Evolutionary conservation across 1,139 yeast species (phyloP), one percentile per base, ranked within the genome.

Genomic region (Petasospora rhodanensis): DNA sequence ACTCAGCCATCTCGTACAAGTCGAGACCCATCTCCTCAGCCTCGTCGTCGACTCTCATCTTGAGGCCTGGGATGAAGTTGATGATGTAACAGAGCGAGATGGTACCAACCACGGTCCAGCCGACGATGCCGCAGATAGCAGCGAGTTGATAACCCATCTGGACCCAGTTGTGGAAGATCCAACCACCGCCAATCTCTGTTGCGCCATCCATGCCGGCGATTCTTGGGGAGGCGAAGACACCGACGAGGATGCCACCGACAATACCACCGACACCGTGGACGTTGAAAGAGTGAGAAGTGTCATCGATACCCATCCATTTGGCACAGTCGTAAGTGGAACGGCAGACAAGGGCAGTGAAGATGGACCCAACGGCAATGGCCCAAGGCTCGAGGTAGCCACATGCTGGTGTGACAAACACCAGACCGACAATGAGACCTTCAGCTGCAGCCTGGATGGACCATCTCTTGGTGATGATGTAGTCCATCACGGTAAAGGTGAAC

Each of bases 81-180:
- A 70, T 64, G 20, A 66, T 38, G 36, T 62, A 62, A 34, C 70
- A 61, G 34, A 70, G 56, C 2, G 59, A 45, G 32, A 63, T 50
- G 2, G 76, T 64, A 32, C 62, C 61, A 22, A 58, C 59, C 18
- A 55, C 51, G 2, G 74, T 60, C 73, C 74, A 70, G 3, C 56
- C 60, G 13, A 53, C 43, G 32, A 61, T 62, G 2, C 69, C 47
- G 23, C 48, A 39, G 52, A 64, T 58, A 17, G 67, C 70, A 6
- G 75, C 74, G 28, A 70, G 50, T 49, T 70, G 74, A 40, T 67
- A 66, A 18, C 76, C 76, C 56, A 70, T 54, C 51, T 70, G 76
- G 16, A 48, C 53, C 63, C 68, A 70, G 45, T 70, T 59, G 34
- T 68, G 72, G 51, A 59, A 64, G 34, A 70, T 61, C 76, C 76